Evolutionary conservation across 305 asterid species (phyloP).

Genomic region (Fraxinus latifolia): DNA sequence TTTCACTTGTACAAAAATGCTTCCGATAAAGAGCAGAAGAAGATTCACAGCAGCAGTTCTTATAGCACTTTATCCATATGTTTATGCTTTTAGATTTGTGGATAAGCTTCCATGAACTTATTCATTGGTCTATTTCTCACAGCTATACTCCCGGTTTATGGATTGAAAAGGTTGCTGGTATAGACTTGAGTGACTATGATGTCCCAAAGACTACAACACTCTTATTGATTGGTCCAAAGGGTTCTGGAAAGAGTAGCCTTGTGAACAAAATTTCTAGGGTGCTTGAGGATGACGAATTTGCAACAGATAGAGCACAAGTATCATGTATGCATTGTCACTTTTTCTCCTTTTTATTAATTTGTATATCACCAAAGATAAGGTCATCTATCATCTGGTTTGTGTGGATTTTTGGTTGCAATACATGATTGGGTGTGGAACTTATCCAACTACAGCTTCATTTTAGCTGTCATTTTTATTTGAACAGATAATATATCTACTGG

Average conservation of each 20-base stretch:
- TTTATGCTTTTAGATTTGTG: background rate
- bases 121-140: constrained; percentile 21
- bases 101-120: background rate
- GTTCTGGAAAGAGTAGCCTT: constrained; percentile 85
- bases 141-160: constrained; percentile 80
- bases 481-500: constrained; percentile 46
- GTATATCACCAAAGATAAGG: background rate
- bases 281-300: constrained; percentile 40
- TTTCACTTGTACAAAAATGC: background rate
- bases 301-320: constrained; percentile 75
- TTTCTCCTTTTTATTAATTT: background rate
- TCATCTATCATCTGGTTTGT: background rate
- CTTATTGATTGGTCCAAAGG: constrained; percentile 64
- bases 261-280: constrained; percentile 60
- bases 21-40: background rate
- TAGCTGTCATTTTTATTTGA: constrained; percentile 16
- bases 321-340: constrained; percentile 41
- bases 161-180: constrained; percentile 44
- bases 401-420: background rate
- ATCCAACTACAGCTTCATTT: background rate
- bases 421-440: background rate
- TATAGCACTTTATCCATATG: background rate
- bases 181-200: constrained; percentile 24
- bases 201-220: constrained; percentile 51
- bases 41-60: background rate